A percentile compares a stretch with the other conserved stretches of the same genome.
These are phyloP conservation scores for Dendrobium nobile DNA, from an alignment of 106 monocot genomes.

Conservation along the genomic window DNA sequence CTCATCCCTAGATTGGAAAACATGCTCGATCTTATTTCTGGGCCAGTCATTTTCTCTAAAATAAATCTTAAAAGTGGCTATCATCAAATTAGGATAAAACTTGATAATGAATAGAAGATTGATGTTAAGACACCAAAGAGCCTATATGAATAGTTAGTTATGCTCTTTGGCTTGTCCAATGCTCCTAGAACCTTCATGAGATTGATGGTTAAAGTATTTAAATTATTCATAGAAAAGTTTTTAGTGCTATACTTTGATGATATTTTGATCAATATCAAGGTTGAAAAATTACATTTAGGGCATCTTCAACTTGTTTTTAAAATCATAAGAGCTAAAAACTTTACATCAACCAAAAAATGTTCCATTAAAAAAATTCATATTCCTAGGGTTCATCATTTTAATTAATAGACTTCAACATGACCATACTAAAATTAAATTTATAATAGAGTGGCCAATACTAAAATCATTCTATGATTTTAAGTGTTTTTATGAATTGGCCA, in stretches of 20 bases:
- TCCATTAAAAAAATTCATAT: neutral
- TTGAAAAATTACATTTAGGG: neutral
- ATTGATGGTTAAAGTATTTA: neutral
- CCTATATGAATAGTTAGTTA: neutral
- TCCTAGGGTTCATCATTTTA: neutral
- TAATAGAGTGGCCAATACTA: neutral
- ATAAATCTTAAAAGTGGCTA: conserved; percentile 3
- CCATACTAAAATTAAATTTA: neutral
- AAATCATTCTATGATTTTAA: too few species aligned
- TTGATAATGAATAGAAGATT: neutral
- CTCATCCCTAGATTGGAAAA: neutral
- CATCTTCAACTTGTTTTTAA: neutral
- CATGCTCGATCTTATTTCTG: neutral
- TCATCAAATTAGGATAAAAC: neutral
- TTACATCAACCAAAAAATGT: neutral
- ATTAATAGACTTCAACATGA: neutral
- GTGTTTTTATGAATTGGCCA: too few species aligned
- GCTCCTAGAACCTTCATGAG: conserved; percentile 7
- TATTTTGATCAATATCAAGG: neutral
- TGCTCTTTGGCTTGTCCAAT: conserved; percentile 6
- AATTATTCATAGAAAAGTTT: conserved; percentile 2
- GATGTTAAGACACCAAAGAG: neutral
- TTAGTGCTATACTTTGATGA: conserved; percentile 8
- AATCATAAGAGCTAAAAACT: neutral
- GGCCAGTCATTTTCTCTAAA: neutral